These are phyloP conservation scores for Cladophialophora bantiana DNA, from an alignment of 2,329 filamentous ascomycete species.

Conservation along the genomic window DNA sequence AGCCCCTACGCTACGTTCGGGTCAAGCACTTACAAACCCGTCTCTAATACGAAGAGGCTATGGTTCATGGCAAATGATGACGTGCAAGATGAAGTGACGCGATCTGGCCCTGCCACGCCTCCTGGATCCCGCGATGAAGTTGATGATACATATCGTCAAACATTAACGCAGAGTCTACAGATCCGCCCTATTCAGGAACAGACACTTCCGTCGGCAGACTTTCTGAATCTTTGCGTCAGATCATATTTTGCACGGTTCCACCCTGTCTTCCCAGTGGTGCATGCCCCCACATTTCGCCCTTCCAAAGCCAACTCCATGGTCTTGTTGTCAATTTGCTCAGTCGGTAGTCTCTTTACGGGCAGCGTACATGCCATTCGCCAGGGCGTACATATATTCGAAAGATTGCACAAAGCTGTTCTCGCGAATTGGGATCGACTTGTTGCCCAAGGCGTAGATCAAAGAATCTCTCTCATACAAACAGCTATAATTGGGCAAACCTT, in stretches of 20 bases:
- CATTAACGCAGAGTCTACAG: constrained; percentile 35
- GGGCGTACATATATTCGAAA: constrained; percentile 43
- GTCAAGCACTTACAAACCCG: constrained; percentile 21
- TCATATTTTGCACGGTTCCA: constrained; percentile 38
- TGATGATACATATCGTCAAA: constrained; percentile 37
- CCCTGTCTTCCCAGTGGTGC: constrained; percentile 36
- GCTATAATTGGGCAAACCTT: constrained; percentile 45
- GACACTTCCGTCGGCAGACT: constrained; percentile 35
- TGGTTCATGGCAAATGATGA: constrained; percentile 34
- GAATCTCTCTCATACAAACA: constrained; percentile 42
- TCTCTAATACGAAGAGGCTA: constrained; percentile 27
- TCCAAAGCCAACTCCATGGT: constrained; percentile 42
- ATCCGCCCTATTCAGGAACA: constrained; percentile 34
- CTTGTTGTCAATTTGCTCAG: constrained; percentile 48
- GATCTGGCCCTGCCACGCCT: constrained; percentile 32
- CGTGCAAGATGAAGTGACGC: constrained; percentile 23
- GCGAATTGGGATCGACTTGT: constrained; percentile 43
- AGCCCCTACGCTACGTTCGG: constrained; percentile 25
- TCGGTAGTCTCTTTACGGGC: constrained; percentile 48
- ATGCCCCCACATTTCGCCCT: constrained; percentile 38
- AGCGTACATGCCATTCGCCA: constrained; percentile 43
- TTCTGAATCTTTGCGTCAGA: constrained; percentile 38
- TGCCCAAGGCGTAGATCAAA: constrained; percentile 34
- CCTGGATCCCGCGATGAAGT: constrained; percentile 34
- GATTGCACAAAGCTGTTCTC: constrained; percentile 45